These are phyloP conservation scores for Colletotrichum aenigma DNA, from an alignment of 2,329 filamentous ascomycete genomes.

Conservation along the genomic window DNA sequence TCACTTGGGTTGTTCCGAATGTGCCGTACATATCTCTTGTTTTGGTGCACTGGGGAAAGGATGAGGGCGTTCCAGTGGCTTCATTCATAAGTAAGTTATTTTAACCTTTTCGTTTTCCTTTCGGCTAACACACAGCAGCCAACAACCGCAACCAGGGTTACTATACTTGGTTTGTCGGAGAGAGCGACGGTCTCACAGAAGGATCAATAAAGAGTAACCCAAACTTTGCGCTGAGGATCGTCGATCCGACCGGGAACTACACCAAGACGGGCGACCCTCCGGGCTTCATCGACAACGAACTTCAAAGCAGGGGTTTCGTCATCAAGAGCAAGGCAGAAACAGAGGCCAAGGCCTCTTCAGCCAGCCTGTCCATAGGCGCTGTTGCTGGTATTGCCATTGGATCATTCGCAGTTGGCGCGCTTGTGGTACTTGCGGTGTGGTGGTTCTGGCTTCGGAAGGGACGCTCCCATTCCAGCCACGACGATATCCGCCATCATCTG, in stretches of 20 bases:
- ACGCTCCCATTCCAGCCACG: not conserved
- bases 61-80: not conserved
- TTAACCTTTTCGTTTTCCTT: not conserved
- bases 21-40: conserved; percentile 1
- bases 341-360: not conserved
- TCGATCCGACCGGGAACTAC: conserved; percentile 4
- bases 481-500: not conserved
- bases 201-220: not conserved
- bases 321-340: not conserved
- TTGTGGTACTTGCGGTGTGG: not conserved
- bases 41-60: conserved; percentile 8
- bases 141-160: conserved; percentile 3
- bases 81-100: conserved; percentile 1
- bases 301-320: conserved; percentile 6
- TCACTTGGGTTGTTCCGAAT: not conserved
- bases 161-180: conserved; percentile 4
- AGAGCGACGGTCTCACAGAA: not conserved
- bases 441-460: not conserved
- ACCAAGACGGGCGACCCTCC: not conserved
- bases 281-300: conserved; percentile 5
- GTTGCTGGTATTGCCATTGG: conserved; percentile 7
- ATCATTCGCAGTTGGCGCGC: not conserved
- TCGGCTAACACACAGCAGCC: not conserved
- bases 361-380: not conserved
- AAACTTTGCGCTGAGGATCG: not conserved